Conservation (phyloP, 2,329 filamentous ascomycete species). For the Penicillium hordei region DNA sequence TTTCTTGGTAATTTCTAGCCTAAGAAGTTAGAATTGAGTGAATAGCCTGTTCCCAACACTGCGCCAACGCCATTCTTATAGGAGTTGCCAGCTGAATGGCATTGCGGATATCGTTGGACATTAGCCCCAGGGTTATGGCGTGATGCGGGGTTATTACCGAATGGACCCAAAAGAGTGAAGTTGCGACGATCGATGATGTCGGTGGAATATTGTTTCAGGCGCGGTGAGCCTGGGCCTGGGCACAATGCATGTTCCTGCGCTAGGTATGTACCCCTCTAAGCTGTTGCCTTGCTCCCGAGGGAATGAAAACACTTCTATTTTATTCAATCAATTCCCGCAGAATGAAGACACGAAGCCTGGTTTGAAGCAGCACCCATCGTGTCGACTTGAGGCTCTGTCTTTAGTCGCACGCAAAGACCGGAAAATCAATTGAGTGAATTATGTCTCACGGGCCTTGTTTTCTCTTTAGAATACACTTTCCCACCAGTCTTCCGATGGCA, state of each 20-base stretch:
- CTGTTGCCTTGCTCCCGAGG: neutral
- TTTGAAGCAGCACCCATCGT: neutral
- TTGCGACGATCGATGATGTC: conserved; percentile 22
- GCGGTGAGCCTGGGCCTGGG: neutral
- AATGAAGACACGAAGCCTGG: rapidly evolving
- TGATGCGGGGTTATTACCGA: conserved; percentile 19
- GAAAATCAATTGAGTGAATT: neutral
- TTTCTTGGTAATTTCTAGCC: neutral
- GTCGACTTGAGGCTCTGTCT: neutral
- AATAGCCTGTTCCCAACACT: neutral
- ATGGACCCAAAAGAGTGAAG: conserved; percentile 9
- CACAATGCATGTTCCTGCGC: neutral
- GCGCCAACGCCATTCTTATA: conserved; percentile 12
- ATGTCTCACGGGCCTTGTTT: neutral
- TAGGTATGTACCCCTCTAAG: neutral
- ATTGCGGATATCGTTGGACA: neutral
- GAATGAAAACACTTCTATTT: too few species aligned
- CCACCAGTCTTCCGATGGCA: neutral
- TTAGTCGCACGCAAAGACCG: neutral
- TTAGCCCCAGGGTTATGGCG: conserved; percentile 5
- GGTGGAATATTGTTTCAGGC: conserved; percentile 10
- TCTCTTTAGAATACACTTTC: neutral
- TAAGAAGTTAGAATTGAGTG: neutral
- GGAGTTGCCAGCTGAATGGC: neutral
- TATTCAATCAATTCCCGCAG: too few species aligned